Evolutionary conservation across 768 basidiomycete genomes (phyloP), one percentile per base, ranked within the genome.

Genomic region (Hortiboletus campestris): DNA sequence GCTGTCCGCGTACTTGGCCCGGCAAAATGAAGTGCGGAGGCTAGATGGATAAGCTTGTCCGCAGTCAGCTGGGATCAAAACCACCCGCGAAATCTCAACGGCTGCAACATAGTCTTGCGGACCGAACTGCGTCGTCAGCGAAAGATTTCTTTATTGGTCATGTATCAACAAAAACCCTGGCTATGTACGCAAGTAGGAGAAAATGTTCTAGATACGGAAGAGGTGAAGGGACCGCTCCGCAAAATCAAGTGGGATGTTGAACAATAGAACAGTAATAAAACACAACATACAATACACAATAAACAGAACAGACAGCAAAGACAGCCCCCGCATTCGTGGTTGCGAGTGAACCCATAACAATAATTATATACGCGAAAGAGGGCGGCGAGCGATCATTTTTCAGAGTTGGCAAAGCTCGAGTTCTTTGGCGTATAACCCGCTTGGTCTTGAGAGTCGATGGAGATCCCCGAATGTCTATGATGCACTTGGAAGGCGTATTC

Each of bases 401-500:
- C 69, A 16, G 68, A 68, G 47, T 67, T 56, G 0, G 45, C 53
- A 48, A 72, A 71, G 38, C 58, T 69, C 36, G 62, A 66, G 38
- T 60, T 62, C 36, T 63, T 65, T 6, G 63, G 65, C 31, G 67
- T 68, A 43, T 61, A 57, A 9, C 35, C 45, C 39, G 56, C 68
- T 36, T 60, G 67, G 14, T 69, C 70, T 25, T 64, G 65, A 1
- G 73, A 71, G 38, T 71, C 74, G 38, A 73, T 59, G 1, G 73
- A 74, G 45, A 67, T 61, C 17, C 62, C 63, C 3, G 73, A 74
- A 44, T 63, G 66, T 54, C 63, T 59, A 9, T 74, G 67, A 16
- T 70, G 67, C 7, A 74, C 65, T 25, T 69, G 57, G 49, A 74
- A 70, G 28, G 61, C 55, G 46, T 65, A 75, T 51, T 74, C 72